Conservation (phyloP, 441 rosid species). For the Adansonia grandidieri region DNA sequence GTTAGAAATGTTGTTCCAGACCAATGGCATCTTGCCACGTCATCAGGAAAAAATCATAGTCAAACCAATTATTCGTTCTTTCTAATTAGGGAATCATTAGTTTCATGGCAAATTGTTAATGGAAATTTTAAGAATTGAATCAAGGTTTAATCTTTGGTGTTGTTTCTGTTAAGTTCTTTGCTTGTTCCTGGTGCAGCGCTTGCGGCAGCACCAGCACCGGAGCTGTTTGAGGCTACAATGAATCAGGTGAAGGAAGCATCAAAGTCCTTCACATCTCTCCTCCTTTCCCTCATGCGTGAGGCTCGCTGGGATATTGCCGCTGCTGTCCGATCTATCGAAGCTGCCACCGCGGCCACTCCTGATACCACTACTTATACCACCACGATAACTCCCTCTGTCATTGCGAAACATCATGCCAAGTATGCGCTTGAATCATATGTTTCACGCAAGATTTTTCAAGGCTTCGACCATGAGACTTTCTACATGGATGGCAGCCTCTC, state of each 20-base stretch:
- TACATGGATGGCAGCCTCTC: constrained; percentile 95
- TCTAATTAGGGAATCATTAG: not conserved
- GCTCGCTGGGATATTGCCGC: constrained; percentile 96
- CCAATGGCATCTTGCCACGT: constrained; percentile 15
- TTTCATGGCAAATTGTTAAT: not conserved
- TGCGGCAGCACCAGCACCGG: constrained; percentile 68
- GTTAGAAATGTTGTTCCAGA: not conserved
- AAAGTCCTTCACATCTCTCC: constrained; percentile 76
- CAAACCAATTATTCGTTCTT: not conserved
- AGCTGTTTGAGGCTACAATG: constrained; percentile 75
- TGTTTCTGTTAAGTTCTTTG: not conserved
- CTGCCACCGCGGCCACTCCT: constrained; percentile 54
- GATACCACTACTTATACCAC: constrained; percentile 35
- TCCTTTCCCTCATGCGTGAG: constrained; percentile 79
- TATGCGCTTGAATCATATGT: constrained; percentile 83
- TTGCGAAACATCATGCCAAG: constrained; percentile 76
- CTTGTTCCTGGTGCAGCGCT: constrained; percentile 41
- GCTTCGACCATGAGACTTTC: constrained; percentile 94
- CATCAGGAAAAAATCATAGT: not conserved
- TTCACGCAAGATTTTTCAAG: constrained; percentile 72
- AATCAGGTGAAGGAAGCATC: constrained; percentile 73
- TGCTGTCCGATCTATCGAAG: constrained; percentile 91
- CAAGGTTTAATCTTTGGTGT: not conserved
- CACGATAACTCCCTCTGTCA: constrained; percentile 45
- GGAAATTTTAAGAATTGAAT: not conserved